Conservation (phyloP, 2,329 filamentous ascomycete species). For the Penicillium expansum region DNA sequence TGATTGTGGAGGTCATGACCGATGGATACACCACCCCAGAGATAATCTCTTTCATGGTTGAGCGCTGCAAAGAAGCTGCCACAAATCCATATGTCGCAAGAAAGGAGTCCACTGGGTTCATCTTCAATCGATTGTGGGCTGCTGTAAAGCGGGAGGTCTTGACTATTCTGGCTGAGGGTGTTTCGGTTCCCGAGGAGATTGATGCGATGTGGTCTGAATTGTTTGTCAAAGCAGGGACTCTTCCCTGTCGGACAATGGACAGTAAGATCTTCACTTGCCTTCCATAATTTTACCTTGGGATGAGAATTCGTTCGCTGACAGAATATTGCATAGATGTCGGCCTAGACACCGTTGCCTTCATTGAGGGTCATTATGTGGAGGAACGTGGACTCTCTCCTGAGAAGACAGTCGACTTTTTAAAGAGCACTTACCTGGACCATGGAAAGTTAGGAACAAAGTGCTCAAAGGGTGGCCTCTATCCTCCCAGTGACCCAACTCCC, state of each 20-base stretch:
- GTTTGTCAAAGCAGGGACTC: slow-evolving; percentile 32
- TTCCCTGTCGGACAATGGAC: slow-evolving; percentile 49
- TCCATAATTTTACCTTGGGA: neutral
- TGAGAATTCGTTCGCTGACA: neutral
- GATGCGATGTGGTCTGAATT: slow-evolving; percentile 48
- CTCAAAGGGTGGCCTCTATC: slow-evolving; percentile 42
- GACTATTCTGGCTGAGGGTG: slow-evolving; percentile 51
- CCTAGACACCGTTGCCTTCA: slow-evolving; percentile 54
- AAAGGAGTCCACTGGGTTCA: slow-evolving; percentile 53
- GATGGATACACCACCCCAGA: slow-evolving; percentile 43
- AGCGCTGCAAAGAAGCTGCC: slow-evolving; percentile 42
- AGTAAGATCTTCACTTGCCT: slow-evolving; percentile 14
- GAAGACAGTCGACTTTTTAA: slow-evolving; percentile 48
- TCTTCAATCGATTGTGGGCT: slow-evolving; percentile 59
- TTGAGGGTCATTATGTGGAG: slow-evolving; percentile 53
- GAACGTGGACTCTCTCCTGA: slow-evolving; percentile 46
- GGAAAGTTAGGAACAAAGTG: slow-evolving; percentile 51
- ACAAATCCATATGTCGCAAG: slow-evolving; percentile 44
- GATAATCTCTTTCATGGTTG: slow-evolving; percentile 49
- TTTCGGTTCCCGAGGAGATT: slow-evolving; percentile 50
- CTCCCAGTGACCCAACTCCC: slow-evolving; percentile 16
- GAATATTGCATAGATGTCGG: slow-evolving; percentile 39
- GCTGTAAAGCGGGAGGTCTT: slow-evolving; percentile 55
- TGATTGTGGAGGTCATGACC: slow-evolving; percentile 56
- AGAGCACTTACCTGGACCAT: slow-evolving; percentile 45